phyloP scores from a whole-genome alignment of 768 basidiomycete genomes.

The Coprinopsis marcescibilis region DNA sequence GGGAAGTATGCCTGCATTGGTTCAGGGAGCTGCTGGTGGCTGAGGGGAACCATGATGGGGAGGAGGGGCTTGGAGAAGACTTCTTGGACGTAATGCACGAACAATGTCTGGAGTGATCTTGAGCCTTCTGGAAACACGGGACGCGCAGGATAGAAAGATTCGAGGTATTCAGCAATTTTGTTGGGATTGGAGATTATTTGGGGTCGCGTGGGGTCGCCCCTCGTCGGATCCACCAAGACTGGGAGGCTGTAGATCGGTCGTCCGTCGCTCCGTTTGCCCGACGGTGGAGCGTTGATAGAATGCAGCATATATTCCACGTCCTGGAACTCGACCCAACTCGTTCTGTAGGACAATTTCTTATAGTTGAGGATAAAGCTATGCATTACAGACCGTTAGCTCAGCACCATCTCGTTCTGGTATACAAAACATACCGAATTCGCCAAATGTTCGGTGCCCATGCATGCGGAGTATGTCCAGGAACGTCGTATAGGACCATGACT shows the following conservation, averaged over 20 bases:
- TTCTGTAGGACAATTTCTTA: conserved; percentile 65
- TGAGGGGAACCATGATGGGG: conserved; percentile 65
- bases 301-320: conserved; percentile 60
- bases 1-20: conserved; percentile 50
- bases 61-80: conserved; percentile 60
- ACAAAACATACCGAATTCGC: conserved; percentile 50
- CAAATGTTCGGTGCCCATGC: conserved; percentile 78
- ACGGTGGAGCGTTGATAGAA: conserved; percentile 54
- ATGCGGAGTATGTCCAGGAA: conserved; percentile 51
- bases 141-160: conserved; percentile 59
- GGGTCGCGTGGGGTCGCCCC: conserved; percentile 35
- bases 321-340: conserved; percentile 64
- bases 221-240: conserved; percentile 55
- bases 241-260: conserved; percentile 64
- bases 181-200: conserved; percentile 54
- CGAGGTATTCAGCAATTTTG: conserved; percentile 68
- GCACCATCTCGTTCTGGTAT: not conserved
- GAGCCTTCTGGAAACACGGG: conserved; percentile 69
- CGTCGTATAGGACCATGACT: conserved; percentile 61
- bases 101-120: conserved; percentile 60
- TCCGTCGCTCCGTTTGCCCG: conserved; percentile 47
- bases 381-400: conserved; percentile 4
- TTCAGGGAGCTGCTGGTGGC: conserved; percentile 54
- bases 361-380: conserved; percentile 74
- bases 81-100: conserved; percentile 66